Evolutionary conservation across 2,329 filamentous ascomycete genomes (phyloP).

Genomic region (Lachnellula arida): DNA sequence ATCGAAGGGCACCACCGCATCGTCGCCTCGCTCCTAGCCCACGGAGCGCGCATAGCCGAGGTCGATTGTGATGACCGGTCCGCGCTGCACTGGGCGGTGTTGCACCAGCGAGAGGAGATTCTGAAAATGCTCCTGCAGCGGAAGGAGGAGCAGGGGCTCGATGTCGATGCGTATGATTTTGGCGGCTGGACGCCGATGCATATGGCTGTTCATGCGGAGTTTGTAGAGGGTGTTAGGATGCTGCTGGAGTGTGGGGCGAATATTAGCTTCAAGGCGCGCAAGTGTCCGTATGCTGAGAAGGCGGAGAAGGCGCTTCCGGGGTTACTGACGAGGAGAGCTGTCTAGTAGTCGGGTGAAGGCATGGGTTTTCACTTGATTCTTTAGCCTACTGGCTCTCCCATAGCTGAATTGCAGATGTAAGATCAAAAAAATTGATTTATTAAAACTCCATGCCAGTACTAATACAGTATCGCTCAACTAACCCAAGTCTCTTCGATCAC

Average conservation of each 20-base stretch:
- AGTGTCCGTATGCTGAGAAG: neutral
- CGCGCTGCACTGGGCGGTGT: neutral
- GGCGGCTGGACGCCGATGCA: neutral
- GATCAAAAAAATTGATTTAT: too few relatives aligned
- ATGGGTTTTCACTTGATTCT: too few relatives aligned
- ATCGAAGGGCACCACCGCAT: slow-evolving; percentile 3
- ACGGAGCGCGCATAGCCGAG: slow-evolving; percentile 2
- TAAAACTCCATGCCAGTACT: too few relatives aligned
- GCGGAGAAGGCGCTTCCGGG: neutral
- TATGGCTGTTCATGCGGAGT: neutral
- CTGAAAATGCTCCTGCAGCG: neutral
- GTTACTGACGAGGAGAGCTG: neutral
- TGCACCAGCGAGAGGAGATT: neutral
- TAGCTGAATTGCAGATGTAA: too few relatives aligned
- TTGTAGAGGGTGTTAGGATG: neutral
- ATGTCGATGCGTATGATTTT: neutral
- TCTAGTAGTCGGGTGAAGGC: neutral
- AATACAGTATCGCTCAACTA: too few relatives aligned
- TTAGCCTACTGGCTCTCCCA: too few relatives aligned
- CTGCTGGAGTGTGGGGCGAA: neutral
- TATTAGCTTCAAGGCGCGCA: neutral
- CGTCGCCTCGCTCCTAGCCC: neutral
- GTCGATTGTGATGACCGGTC: neutral
- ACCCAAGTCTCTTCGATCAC: too few relatives aligned
- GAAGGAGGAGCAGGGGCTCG: neutral